Evolutionary conservation across 805 yeast genomes (phyloP).

Genomic region (Spathaspora gorwiae): DNA sequence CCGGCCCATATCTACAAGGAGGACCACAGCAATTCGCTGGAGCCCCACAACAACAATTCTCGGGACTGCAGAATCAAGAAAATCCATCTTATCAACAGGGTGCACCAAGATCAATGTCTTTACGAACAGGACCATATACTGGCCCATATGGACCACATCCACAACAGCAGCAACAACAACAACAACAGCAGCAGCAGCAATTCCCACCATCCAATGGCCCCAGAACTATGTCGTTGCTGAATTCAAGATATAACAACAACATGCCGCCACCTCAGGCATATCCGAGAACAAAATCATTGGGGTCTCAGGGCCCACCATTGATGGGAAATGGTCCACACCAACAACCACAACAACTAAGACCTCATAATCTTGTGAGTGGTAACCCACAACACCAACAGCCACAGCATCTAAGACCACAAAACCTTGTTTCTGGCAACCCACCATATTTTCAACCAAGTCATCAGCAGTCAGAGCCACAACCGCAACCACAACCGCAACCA

Average conservation of each 20-base stretch:
- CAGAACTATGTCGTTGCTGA: constrained; percentile 8
- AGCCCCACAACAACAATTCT: constrained; percentile 1
- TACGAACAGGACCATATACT: constrained; percentile 1
- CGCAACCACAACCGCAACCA: not conserved
- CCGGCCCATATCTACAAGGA: constrained; percentile 4
- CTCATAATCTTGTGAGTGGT: constrained; percentile 1
- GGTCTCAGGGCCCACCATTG: not conserved
- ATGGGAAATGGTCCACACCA: too few relatives aligned
- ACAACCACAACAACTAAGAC: constrained; percentile 1
- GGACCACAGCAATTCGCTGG: not conserved
- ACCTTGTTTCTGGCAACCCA: constrained; percentile 5
- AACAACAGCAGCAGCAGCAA: not conserved
- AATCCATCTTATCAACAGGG: not conserved
- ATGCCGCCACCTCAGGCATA: constrained; percentile 4
- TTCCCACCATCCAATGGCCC: constrained; percentile 3
- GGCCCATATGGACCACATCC: constrained; percentile 3
- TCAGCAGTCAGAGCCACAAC: not conserved
- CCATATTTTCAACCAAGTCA: not conserved
- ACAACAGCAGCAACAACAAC: not conserved
- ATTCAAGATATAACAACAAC: constrained; percentile 2
- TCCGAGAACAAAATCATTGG: constrained; percentile 6
- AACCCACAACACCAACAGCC: too few relatives aligned
- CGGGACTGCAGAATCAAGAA: not conserved
- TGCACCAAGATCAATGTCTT: constrained; percentile 3
- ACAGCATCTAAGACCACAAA: constrained; percentile 4